Evolutionary conservation across 78 protist genomes (phyloP).

Genomic region (Dictyostelium intermedium): DNA sequence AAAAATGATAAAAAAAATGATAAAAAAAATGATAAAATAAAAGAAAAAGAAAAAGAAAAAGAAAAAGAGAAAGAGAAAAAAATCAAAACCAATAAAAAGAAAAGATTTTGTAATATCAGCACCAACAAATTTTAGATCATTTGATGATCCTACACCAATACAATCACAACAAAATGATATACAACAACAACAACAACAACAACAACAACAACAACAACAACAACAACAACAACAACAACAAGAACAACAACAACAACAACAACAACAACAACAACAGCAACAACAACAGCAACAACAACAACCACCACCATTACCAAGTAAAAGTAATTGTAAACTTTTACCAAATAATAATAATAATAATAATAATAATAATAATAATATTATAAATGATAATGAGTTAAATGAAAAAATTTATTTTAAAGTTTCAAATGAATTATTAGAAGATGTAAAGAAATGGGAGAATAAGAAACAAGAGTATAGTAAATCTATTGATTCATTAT

Average conservation of each 20-base stretch:
- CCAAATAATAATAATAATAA: not conserved
- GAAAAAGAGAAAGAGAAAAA: not conserved
- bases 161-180: not conserved
- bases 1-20: not conserved
- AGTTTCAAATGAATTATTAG: slow-evolving; percentile 30
- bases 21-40: not conserved
- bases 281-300: not conserved
- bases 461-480: slow-evolving; percentile 8
- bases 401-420: slow-evolving; percentile 47
- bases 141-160: not conserved
- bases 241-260: not conserved
- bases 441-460: slow-evolving; percentile 59
- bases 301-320: slow-evolving; percentile 7
- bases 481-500: slow-evolving; percentile 4
- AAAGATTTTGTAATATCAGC: slow-evolving; percentile 31
- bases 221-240: not conserved
- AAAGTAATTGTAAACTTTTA: not conserved
- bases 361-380: not conserved
- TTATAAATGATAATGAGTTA: not conserved
- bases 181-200: too few species aligned
- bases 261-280: not conserved
- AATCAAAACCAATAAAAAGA: slow-evolving; percentile 6
- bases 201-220: not conserved
- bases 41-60: slow-evolving; percentile 1
- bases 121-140: slow-evolving; percentile 40